Base-by-base conservation (phyloP, 2,329 filamentous ascomycete species). In the Leptographium radiaticola region DNA sequence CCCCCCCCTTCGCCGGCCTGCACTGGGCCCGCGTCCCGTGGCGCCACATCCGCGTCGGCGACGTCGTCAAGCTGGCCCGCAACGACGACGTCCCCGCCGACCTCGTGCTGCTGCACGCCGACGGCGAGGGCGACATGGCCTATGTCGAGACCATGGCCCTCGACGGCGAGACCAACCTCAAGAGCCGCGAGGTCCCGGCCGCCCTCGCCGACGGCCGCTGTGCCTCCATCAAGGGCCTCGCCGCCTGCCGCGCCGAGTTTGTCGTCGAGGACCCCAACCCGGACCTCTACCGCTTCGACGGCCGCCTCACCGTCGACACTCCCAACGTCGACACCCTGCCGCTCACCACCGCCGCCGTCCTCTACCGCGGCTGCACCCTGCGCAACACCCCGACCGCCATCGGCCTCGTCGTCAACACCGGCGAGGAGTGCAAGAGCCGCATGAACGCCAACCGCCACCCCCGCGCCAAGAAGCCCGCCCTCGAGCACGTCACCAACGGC, bases 381-480 rank as follows among this genome's bases (percentile, higher is more conserved):
- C 79, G 90, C 52, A 96, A 96, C 64, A 95, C 89, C 0, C 73
- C 75, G 6, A 74, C 75, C 57, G 84, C 82, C 6, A 72, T 88
- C 48, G 89, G 89, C 1, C 58, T 95, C 62, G 86, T 95, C 36
- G 83, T 95, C 60, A 95, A 96, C 68, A 89, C 84, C 1, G 85
- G 86, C 44, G 86, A 90, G 64, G 87, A 91, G 67, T 89, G 84
- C 67, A 90, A 89, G 66, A 89, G 89, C 56, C 82, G 87, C 31
- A 87, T 89, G 85, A 91, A 91, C 61, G 84, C 87, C 52, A 90
- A 87, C 66, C 88, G 87, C 62, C 87, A 89, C 59, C 86, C 86
- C 9, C 78, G 80, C 33, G 86, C 87, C 57, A 91, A 91, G 66
- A 83, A 83, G 38, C 87, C 87, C 1, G 76, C 81, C 2, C 74